phyloP scores from a whole-genome alignment of 148 eudicot species.

The Vaccinium macrocarpon region DNA sequence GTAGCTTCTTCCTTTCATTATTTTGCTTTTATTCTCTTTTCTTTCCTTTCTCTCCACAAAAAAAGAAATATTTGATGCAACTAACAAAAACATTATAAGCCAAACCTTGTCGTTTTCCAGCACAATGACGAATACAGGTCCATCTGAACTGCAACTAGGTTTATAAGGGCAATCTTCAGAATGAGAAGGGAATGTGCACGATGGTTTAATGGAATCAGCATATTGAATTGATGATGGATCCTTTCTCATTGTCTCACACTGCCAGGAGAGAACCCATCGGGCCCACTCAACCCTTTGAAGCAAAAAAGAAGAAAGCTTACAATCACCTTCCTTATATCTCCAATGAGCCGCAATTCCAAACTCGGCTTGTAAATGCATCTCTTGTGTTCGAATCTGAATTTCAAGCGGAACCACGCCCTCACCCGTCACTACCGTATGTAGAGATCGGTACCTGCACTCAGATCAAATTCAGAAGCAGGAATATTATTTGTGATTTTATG shows the following conservation, averaged over 20 bases:
- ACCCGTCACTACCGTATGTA: constrained; percentile 81
- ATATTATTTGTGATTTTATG: not conserved
- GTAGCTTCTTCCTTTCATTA: not conserved
- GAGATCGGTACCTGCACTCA: constrained; percentile 65
- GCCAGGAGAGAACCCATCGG: constrained; percentile 94
- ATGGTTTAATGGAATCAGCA: constrained; percentile 50
- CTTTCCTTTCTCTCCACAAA: not conserved
- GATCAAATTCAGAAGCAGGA: constrained; percentile 11
- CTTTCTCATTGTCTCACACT: constrained; percentile 80
- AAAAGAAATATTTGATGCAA: not conserved
- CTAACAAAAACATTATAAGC: not conserved
- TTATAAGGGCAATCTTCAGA: constrained; percentile 71
- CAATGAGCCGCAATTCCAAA: constrained; percentile 96
- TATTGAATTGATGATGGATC: constrained; percentile 39
- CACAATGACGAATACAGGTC: constrained; percentile 82
- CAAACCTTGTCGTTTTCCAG: constrained; percentile 92
- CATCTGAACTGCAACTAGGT: constrained; percentile 54
- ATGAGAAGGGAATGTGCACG: constrained; percentile 82
- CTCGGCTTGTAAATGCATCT: constrained; percentile 94
- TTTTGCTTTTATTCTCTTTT: not conserved
- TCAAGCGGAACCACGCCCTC: constrained; percentile 80
- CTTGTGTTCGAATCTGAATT: constrained; percentile 90
- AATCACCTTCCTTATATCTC: constrained; percentile 95
- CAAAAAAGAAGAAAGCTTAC: constrained; percentile 69
- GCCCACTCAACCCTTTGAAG: constrained; percentile 99